Base-by-base conservation (phyloP, 805 yeast species). In the Saccharomycopsis vini region DNA sequence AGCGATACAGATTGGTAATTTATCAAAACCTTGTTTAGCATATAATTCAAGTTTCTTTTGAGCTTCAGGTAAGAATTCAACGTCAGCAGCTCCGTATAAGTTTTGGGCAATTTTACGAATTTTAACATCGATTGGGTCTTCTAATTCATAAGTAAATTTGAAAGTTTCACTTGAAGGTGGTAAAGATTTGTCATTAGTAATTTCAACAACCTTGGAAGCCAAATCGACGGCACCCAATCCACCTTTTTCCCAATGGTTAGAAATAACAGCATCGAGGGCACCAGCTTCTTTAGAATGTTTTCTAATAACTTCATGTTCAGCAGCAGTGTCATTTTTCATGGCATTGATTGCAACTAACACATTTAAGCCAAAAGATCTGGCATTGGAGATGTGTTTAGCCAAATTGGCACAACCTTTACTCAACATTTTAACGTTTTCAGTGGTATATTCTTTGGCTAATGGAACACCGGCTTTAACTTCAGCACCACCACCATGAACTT, bases 161-260 rank as follows among this genome's bases (percentile, higher is more conserved):
- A 66, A 65, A 31, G 69, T 57, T 13, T 58, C 55, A 15, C 13
- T 9, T 22, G 39, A 23, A 16, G 21, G 36, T 30, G 16, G 33
- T 15, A 30, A 30, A 9, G 33, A 30, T 13, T 13, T 15, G 30
- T 58, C 59, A 49, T 64, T 66, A 19, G 12, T 19, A 20, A 41
- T 22, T 46, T 69, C 68, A 48, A 81, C 77, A 50, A 83, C 81
- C 38, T 86, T 81, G 41, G 76, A 55, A 39, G 92, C 94, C 54
- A 83, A 68, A 44, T 75, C 79, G 46, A 81, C 71, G 2, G 94
- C 87, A 55, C 94, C 94, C 50, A 63, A 66, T 57, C 94, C 94
- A 68, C 94, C 94, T 64, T 79, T 75, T 58, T 80, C 88, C 90
- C 90, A 83, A 60, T 83, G 94, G 71, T 83, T 80, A 22, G 89